Base-by-base conservation (phyloP, 2,329 filamentous ascomycete species). In the Berkeleyomyces basicola region DNA sequence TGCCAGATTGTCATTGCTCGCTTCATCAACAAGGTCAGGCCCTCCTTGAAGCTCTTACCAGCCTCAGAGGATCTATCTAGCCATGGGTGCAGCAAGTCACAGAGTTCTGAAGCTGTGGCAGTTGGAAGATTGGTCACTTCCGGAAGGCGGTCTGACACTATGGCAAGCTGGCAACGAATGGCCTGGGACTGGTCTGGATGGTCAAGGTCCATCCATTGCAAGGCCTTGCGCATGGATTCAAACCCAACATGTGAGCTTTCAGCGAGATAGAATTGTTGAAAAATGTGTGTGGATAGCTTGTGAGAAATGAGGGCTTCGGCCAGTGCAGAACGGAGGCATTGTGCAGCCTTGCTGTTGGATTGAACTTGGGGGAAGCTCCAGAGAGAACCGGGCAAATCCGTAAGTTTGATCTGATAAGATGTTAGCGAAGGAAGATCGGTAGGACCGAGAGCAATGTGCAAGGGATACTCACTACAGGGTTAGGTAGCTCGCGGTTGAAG, bases 1-100 rank as follows among this genome's bases (percentile, higher is more conserved):
- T 64, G 63, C 63, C 63, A 64, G 37, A 64, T 64, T 11, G 63
- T 57, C 57, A 62, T 62, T 33, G 63, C 63, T 3, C 63, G 63
- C 46, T 62, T 55, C 63, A 64, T 64, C 1, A 64, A 37, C 55
- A 55, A 58, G 2, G 49, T 60, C 43, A 64, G 60, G 5, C 63
- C 63, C 31, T 64, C 60, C 33, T 64, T 61, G 36, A 64, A 64
- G 39, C 44, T 53, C 47, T 62, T 62, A 16, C 63, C 47, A 33
- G 58, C 31, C 1, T 64, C 60, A 7, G 51, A 55, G 36, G 55
- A 44, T 3, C 37, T 16, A 7, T 64, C 49, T 9, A 64, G 47
- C 63, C 63, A 64, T 4, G 63, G 63, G 23, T 31, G 42, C 7
- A 64, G 42, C 46, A 64, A 16, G 16, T 64, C 61, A 11, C 59